These are phyloP conservation scores for Kwoniella sp. DNA, from an alignment of 768 basidiomycete species.

Conservation along the genomic window DNA sequence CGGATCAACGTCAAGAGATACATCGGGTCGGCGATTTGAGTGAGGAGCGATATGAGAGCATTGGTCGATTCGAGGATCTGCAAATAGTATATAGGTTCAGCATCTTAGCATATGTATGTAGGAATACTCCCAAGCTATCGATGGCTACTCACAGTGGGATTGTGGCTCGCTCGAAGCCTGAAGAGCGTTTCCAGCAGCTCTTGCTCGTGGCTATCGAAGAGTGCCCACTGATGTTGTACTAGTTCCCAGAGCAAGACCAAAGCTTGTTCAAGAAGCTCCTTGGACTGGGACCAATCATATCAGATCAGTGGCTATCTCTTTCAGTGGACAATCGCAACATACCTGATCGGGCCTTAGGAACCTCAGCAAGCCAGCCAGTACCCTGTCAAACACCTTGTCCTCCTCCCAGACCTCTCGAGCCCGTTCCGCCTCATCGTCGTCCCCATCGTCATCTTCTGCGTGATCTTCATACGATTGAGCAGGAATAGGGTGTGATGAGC, in stretches of 20 bases:
- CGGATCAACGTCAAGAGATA: slow-evolving; percentile 36
- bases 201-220: slow-evolving; percentile 77
- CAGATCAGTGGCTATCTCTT: slow-evolving; percentile 3
- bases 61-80: slow-evolving; percentile 51
- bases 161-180: slow-evolving; percentile 71
- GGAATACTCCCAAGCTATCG: too few species aligned
- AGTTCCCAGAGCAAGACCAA: slow-evolving; percentile 83
- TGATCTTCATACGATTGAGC: slow-evolving; percentile 6
- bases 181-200: slow-evolving; percentile 74
- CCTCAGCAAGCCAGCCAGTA: slow-evolving; percentile 68
- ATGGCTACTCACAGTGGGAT: slow-evolving; percentile 66
- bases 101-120: too few species aligned
- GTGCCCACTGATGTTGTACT: slow-evolving; percentile 70
- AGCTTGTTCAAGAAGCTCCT: slow-evolving; percentile 72
- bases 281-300: slow-evolving; percentile 59
- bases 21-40: slow-evolving; percentile 39
- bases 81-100: too few species aligned
- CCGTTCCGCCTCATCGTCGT: slow-evolving; percentile 13
- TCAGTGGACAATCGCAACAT: slow-evolving; percentile 32
- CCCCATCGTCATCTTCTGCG: slow-evolving; percentile 8
- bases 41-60: slow-evolving; percentile 40
- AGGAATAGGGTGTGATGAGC: slow-evolving; percentile 31
- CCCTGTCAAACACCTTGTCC: slow-evolving; percentile 68
- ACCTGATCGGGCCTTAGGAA: slow-evolving; percentile 71
- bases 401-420: slow-evolving; percentile 66